Evolutionary conservation across 1,139 yeast species (phyloP), one percentile per base, ranked within the genome.

Genomic region (Candida neerlandica): DNA sequence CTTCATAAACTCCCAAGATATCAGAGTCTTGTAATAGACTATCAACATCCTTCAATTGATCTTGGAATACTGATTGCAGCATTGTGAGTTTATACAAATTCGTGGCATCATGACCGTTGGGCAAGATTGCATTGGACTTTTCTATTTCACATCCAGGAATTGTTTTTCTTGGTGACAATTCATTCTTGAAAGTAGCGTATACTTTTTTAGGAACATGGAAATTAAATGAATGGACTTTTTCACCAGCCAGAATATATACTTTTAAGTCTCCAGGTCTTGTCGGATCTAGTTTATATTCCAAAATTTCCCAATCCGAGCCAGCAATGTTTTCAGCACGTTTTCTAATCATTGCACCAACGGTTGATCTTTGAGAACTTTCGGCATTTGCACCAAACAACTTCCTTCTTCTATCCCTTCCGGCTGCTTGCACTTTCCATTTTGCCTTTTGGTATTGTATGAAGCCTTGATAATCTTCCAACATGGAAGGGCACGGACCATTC

Each of bases 371-470:
- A 1, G 79, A 69, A 0, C 82, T 63, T 29, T 76, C 79, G 12
- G 79, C 67, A 32, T 75, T 72, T 26, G 78, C 75, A 26, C 99
- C 99, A 73, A 94, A 92, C 32, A 95, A 67, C 55, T 83, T 86
- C 46, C 78, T 78, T 61, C 97, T 79, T 59, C 96, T 80, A 51
- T 78, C 81, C 56, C 92, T 78, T 50, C 86, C 86, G 51, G 80
- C 81, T 27, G 81, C 80, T 63, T 91, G 96, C 6, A 82, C 70
- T 49, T 73, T 81, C 99, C 99, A 95, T 62, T 89, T 89, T 12
- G 84, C 80, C 63, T 92, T 91, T 66, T 89, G 96, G 60, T 88
- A 87, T 37, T 72, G 70, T 54, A 95, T 76, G 79, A 92, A 95
- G 0, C 81, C 89, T 5, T 68, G 78, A 66, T 95, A 94, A 62